A percentile compares a stretch with the other conserved stretches of the same genome.
These are phyloP conservation scores for Ocimum tenuiflorum DNA, from an alignment of 257 asterid species.

Conservation along the genomic window DNA sequence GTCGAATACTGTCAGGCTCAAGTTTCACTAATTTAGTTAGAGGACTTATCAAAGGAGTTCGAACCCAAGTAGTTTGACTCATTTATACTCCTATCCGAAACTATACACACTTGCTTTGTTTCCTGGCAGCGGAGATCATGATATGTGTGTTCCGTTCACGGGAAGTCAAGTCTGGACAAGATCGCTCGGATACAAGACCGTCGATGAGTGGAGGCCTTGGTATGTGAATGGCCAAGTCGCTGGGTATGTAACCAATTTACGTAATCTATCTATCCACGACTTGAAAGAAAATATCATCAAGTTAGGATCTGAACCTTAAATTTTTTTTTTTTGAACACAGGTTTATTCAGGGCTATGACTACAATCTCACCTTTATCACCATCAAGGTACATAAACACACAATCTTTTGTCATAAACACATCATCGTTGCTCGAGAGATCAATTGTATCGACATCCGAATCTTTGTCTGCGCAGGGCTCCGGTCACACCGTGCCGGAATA, in stretches of 20 bases:
- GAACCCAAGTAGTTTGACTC: no score
- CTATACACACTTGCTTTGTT: neutral
- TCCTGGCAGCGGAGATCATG: slow-evolving; percentile 84
- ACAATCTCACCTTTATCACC: slow-evolving; percentile 76
- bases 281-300: neutral
- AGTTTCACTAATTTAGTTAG: no score
- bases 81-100: no score
- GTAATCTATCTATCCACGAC: neutral
- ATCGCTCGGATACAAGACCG: slow-evolving; percentile 64
- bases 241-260: slow-evolving; percentile 43
- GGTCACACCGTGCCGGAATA: slow-evolving; percentile 95
- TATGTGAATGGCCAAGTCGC: slow-evolving; percentile 56
- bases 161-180: slow-evolving; percentile 89
- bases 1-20: no score
- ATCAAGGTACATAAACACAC: slow-evolving; percentile 71
- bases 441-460: neutral
- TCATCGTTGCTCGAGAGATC: neutral
- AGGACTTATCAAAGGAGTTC: no score
- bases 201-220: slow-evolving; percentile 92
- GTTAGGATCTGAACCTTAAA: no score
- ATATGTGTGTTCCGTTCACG: slow-evolving; percentile 92
- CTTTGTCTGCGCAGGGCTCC: slow-evolving; percentile 49
- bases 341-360: slow-evolving; percentile 65
- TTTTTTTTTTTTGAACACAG: slow-evolving; percentile 39
- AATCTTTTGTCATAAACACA: neutral